Conservation (phyloP, 2,329 filamentous ascomycete species). For the Talaromyces sp. region DNA sequence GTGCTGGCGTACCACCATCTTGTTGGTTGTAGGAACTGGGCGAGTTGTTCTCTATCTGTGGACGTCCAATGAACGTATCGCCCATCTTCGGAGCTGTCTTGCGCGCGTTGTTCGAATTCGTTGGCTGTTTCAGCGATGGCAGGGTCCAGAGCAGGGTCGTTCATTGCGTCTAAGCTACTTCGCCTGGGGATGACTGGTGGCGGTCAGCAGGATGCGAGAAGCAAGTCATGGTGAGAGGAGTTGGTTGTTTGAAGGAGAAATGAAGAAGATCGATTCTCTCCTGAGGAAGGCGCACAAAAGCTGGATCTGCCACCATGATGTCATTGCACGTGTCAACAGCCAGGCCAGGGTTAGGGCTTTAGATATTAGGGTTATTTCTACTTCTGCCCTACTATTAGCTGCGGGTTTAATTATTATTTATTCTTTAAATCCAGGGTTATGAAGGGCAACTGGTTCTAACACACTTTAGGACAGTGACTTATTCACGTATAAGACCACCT, state of each 20-base stretch:
- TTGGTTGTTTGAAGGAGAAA: not conserved
- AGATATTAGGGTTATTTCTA: too few relatives aligned
- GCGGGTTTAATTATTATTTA: too few relatives aligned
- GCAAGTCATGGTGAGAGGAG: not conserved
- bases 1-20: slow-evolving; percentile 60
- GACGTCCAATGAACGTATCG: slow-evolving; percentile 9
- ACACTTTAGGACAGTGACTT: too few relatives aligned
- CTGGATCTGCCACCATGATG: not conserved
- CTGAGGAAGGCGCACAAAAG: not conserved
- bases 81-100: slow-evolving; percentile 22
- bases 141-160: slow-evolving; percentile 51
- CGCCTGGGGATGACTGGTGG: not conserved
- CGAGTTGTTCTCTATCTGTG: slow-evolving; percentile 23
- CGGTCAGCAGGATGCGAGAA: not conserved
- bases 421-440: too few relatives aligned
- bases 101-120: slow-evolving; percentile 33
- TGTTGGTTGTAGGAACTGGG: slow-evolving; percentile 23
- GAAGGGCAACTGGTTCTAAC: too few relatives aligned
- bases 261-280: not conserved
- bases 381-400: too few relatives aligned
- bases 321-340: not conserved
- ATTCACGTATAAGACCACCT: too few relatives aligned
- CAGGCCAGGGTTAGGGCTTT: not conserved
- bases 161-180: slow-evolving; percentile 32
- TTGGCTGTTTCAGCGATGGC: slow-evolving; percentile 45